Percentiles rank a stretch among this genome's conserved stretches.
phyloP scores from a whole-genome alignment of 2,329 filamentous ascomycete species.

The Aspergillus carbonarius region DNA sequence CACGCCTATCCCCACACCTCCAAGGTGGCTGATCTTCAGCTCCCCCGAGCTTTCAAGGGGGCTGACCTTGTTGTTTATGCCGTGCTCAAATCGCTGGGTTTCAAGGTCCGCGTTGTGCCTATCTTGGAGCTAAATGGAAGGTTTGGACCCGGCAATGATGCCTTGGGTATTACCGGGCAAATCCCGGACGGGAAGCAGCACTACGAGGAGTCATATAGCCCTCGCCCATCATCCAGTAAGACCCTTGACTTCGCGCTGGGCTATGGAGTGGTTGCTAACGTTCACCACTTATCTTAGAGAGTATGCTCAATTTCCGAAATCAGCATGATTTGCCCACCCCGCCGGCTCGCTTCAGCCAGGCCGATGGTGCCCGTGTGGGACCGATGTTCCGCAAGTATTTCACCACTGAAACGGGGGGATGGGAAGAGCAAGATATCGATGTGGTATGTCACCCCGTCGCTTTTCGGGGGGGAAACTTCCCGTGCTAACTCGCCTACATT shows the following conservation, averaged over 20 bases:
- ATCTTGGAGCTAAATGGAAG: constrained; percentile 17
- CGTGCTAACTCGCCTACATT: not conserved
- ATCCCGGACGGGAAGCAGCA: not conserved
- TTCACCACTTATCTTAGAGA: too few species aligned
- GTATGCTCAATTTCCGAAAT: not conserved
- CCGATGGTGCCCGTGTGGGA: not conserved
- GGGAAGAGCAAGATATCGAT: not conserved
- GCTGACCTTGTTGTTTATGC: constrained; percentile 47
- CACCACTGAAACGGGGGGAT: not conserved
- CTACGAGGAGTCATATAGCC: too few species aligned
- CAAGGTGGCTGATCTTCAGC: constrained; percentile 6
- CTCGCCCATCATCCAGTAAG: too few species aligned
- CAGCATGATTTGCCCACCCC: not conserved
- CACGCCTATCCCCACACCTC: constrained; percentile 50
- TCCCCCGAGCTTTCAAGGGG: constrained; percentile 48
- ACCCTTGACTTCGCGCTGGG: too few species aligned
- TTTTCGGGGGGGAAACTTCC: not conserved
- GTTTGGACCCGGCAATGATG: not conserved
- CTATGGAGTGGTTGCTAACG: too few species aligned
- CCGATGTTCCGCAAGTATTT: not conserved
- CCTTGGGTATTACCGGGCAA: not conserved
- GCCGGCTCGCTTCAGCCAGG: not conserved
- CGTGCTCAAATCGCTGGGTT: constrained; percentile 33
- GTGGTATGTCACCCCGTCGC: not conserved
- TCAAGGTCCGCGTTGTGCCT: constrained; percentile 32